A percentile compares a stretch with the other conserved stretches of the same genome.
Conservation (phyloP, 371 early-diverging fungal species). For the Coemansia sp. region DNA sequence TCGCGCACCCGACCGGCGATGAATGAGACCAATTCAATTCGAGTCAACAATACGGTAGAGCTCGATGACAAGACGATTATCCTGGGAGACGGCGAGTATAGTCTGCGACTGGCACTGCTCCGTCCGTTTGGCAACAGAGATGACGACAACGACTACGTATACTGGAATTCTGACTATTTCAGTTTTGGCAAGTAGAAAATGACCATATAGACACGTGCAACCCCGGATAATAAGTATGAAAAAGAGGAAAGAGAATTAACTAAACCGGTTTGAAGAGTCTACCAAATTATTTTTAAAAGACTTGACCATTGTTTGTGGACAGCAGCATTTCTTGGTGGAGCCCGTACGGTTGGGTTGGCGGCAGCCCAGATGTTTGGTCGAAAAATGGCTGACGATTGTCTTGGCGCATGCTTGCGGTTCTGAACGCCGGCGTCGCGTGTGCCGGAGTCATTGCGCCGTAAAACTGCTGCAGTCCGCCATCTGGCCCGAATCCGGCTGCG, state of each 20-base stretch:
- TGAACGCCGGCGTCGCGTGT: neutral
- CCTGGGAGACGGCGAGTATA: constrained; percentile 18
- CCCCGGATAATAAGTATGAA: too few relatives aligned
- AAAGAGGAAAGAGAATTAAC: neutral
- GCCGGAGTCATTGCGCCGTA: neutral
- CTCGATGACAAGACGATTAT: neutral
- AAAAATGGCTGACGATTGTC: neutral
- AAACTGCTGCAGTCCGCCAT: neutral
- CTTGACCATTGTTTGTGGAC: constrained; percentile 11
- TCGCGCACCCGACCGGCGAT: constrained; percentile 13
- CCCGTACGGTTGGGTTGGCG: constrained; percentile 3
- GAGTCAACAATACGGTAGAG: neutral
- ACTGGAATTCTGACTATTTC: constrained; percentile 17
- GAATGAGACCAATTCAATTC: neutral
- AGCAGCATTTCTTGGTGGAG: constrained; percentile 13
- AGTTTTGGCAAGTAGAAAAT: neutral
- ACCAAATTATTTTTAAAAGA: constrained; percentile 11
- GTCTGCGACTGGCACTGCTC: neutral
- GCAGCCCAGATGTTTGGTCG: neutral
- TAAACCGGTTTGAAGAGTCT: neutral
- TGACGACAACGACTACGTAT: constrained; percentile 7
- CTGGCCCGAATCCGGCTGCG: neutral
- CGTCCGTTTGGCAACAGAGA: constrained; percentile 19
- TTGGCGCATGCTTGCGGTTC: too few relatives aligned
- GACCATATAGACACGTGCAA: too few relatives aligned